Percentiles rank a stretch among this genome's conserved stretches.
Conservation (phyloP, 140 eudicot species). For the Erigeron philadelphicus region DNA sequence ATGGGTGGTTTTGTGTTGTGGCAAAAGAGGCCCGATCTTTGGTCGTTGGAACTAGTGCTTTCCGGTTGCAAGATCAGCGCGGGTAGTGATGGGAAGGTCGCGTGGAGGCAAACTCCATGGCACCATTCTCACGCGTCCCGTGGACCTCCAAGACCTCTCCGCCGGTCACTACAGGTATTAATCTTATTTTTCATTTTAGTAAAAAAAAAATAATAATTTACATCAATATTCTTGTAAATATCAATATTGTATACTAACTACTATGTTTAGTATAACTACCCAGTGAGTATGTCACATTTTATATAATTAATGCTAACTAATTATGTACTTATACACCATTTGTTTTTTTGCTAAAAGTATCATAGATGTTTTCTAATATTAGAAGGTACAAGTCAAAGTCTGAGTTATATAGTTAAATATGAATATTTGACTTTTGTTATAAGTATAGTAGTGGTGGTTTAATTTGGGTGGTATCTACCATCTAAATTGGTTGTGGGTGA, state of each 20-base stretch:
- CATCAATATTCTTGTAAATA: background rate
- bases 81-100: slow-evolving; percentile 92
- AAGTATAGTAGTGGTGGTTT: slow-evolving; percentile 25
- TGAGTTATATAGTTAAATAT: background rate
- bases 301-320: too few species aligned
- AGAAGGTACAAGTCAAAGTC: slow-evolving; percentile 8
- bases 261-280: too few species aligned
- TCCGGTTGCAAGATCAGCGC: slow-evolving; percentile 82
- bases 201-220: too few species aligned
- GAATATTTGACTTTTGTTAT: background rate
- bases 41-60: slow-evolving; percentile 84
- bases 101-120: slow-evolving; percentile 97
- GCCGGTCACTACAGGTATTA: slow-evolving; percentile 82
- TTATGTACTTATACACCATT: too few species aligned
- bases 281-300: too few species aligned
- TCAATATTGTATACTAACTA: too few species aligned
- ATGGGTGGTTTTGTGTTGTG: slow-evolving; percentile 92
- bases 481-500: slow-evolving; percentile 36
- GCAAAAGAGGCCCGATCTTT: slow-evolving; percentile 85
- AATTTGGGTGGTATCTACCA: slow-evolving; percentile 31
- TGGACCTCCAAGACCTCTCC: slow-evolving; percentile 89
- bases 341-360: too few species aligned
- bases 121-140: slow-evolving; percentile 86
- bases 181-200: background rate
- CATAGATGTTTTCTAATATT: background rate